A percentile compares a stretch with the other conserved stretches of the same genome.
phyloP scores from a whole-genome alignment of 352 stramenopile species.

The Phytophthora cryptogea region DNA sequence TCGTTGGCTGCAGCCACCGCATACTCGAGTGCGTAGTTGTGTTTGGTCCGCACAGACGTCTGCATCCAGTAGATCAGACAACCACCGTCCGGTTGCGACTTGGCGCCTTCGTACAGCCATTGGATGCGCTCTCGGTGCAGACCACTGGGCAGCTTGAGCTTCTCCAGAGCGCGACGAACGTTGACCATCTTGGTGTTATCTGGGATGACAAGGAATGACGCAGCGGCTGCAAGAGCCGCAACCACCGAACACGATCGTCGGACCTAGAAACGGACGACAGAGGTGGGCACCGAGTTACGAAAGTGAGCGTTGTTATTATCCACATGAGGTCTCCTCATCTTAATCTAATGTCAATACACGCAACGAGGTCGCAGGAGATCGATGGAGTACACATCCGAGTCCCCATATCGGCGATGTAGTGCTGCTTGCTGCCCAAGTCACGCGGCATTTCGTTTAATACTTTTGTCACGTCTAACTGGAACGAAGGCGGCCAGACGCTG shows the following conservation, averaged over 20 bases:
- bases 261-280: background rate
- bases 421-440: background rate
- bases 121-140: conserved; percentile 71
- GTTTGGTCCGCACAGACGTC: conserved; percentile 76
- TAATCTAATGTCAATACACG: conserved; percentile 42
- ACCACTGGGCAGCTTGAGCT: conserved; percentile 58
- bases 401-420: background rate
- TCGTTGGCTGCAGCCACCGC: conserved; percentile 69
- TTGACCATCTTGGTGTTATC: conserved; percentile 21
- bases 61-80: conserved; percentile 91
- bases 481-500: background rate
- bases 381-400: background rate
- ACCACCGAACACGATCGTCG: conserved; percentile 27
- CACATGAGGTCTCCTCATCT: conserved; percentile 29
- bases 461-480: too few relatives aligned
- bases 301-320: conserved; percentile 31
- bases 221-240: conserved; percentile 5
- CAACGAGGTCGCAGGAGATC: conserved; percentile 24
- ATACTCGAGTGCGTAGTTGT: conserved; percentile 86
- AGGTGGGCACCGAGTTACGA: background rate
- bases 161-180: conserved; percentile 60
- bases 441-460: too few relatives aligned
- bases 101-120: conserved; percentile 72
- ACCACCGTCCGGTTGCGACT: conserved; percentile 9
- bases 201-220: conserved; percentile 14